A percentile compares a stretch with the other conserved stretches of the same genome.
Conservation (phyloP, 768 basidiomycete genomes). For the Suillus spraguei region DNA sequence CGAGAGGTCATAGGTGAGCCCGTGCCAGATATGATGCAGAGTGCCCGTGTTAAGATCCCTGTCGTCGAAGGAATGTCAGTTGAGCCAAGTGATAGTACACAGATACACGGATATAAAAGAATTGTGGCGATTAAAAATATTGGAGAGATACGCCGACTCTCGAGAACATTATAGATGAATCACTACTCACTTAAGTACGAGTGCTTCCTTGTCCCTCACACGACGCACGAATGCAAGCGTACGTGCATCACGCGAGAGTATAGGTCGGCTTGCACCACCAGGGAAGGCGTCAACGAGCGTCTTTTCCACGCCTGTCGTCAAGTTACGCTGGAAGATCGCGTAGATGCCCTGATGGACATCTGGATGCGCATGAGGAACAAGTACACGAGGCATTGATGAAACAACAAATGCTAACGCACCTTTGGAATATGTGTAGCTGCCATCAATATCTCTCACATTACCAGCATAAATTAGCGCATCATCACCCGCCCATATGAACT, state of each 20-base stretch:
- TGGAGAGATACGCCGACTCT: not conserved
- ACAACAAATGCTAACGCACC: constrained; percentile 37
- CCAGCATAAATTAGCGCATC: constrained; percentile 67
- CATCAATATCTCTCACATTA: constrained; percentile 55
- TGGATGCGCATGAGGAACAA: constrained; percentile 24
- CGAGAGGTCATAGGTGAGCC: constrained; percentile 68
- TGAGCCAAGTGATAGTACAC: not conserved
- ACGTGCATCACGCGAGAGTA: constrained; percentile 65
- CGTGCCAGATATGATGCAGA: constrained; percentile 65
- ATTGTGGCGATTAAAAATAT: not conserved
- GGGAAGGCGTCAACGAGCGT: constrained; percentile 58
- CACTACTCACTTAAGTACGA: constrained; percentile 64
- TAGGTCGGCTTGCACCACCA: constrained; percentile 75
- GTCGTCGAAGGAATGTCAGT: constrained; percentile 11
- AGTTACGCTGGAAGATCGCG: constrained; percentile 66
- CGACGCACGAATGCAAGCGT: constrained; percentile 78
- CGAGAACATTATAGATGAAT: not conserved
- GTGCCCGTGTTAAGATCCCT: constrained; percentile 73
- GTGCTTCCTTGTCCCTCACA: constrained; percentile 70
- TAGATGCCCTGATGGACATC: constrained; percentile 75
- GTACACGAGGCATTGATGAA: not conserved
- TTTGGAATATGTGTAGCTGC: constrained; percentile 63
- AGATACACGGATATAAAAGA: not conserved
- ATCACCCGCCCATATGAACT: constrained; percentile 60
- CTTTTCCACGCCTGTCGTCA: constrained; percentile 55